Percentiles rank a stretch among this genome's conserved stretches.
Conservation (phyloP, 1,284 basidiomycete genomes). For the Tausonia pullulans region DNA sequence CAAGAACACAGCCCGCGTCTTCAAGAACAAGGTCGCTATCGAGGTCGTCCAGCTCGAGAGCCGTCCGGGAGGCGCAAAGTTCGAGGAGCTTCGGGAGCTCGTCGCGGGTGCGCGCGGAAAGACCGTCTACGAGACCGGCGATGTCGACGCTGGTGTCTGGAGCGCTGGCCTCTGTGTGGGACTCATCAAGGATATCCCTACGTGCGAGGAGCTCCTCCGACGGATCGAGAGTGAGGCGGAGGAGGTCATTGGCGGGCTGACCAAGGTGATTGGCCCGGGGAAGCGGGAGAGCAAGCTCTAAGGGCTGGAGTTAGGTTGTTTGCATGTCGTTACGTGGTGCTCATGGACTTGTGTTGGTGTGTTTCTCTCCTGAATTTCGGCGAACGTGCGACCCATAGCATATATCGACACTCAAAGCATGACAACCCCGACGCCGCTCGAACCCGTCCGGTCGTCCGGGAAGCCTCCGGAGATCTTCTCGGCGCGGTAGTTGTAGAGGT, state of each 20-base stretch:
- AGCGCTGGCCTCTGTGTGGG: constrained; percentile 63
- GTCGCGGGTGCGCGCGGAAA: constrained; percentile 62
- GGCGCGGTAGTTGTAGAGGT: constrained; percentile 77
- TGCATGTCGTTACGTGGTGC: too few species aligned
- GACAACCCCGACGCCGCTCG: constrained; percentile 34
- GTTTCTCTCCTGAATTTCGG: too few species aligned
- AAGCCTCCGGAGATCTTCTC: constrained; percentile 54
- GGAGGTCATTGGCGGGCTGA: constrained; percentile 41
- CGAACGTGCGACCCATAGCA: too few species aligned
- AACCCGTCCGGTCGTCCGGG: constrained; percentile 22
- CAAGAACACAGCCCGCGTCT: constrained; percentile 78
- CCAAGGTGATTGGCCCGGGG: neutral
- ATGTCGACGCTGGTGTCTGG: constrained; percentile 72
- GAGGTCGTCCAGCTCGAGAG: constrained; percentile 75
- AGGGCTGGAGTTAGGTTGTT: too few species aligned
- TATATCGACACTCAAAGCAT: constrained; percentile 26
- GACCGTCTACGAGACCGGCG: constrained; percentile 1
- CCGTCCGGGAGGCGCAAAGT: constrained; percentile 71
- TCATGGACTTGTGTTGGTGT: too few species aligned
- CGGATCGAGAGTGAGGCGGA: constrained; percentile 70
- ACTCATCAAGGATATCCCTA: constrained; percentile 75
- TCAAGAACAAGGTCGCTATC: constrained; percentile 59
- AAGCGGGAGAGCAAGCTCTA: too few species aligned
- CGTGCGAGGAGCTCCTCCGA: constrained; percentile 60
- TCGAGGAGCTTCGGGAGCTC: constrained; percentile 70